phyloP scores from a whole-genome alignment of 2,329 filamentous ascomycete genomes.

The Diaporthe nobilis region DNA sequence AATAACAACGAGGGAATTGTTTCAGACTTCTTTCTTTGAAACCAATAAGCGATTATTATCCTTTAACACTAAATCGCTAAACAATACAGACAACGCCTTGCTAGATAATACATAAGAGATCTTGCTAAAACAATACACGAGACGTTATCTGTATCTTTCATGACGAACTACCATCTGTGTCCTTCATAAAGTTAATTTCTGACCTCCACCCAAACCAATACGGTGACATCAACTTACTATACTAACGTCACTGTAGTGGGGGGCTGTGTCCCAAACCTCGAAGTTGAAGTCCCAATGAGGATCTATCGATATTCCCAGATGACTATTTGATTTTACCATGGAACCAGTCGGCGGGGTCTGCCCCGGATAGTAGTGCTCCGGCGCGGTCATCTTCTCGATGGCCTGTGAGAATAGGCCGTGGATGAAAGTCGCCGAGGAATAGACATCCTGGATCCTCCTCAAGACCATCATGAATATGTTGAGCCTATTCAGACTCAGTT shows the following conservation, averaged over 20 bases:
- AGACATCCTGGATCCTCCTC: neutral
- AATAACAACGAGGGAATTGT: neutral
- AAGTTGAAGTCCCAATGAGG: neutral
- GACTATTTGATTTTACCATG: neutral
- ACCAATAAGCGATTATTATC: neutral
- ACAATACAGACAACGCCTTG: neutral
- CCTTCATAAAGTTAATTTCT: neutral
- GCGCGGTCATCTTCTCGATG: neutral
- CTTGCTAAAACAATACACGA: neutral
- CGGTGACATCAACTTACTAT: neutral
- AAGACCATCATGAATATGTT: constrained; percentile 3
- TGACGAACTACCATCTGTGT: neutral
- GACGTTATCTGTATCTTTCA: neutral
- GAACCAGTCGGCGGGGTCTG: neutral
- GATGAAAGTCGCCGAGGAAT: neutral
- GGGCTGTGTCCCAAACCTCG: constrained; percentile 3
- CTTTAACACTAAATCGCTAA: neutral
- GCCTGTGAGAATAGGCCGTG: neutral
- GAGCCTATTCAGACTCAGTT: neutral
- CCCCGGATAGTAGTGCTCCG: neutral
- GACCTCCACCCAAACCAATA: neutral
- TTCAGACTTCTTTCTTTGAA: neutral
- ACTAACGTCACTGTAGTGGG: constrained; percentile 1
- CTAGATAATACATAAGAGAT: neutral
- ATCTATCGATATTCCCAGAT: neutral